Evolutionary conservation across 768 basidiomycete genomes (phyloP).

Genomic region (Trametes sanguinea): DNA sequence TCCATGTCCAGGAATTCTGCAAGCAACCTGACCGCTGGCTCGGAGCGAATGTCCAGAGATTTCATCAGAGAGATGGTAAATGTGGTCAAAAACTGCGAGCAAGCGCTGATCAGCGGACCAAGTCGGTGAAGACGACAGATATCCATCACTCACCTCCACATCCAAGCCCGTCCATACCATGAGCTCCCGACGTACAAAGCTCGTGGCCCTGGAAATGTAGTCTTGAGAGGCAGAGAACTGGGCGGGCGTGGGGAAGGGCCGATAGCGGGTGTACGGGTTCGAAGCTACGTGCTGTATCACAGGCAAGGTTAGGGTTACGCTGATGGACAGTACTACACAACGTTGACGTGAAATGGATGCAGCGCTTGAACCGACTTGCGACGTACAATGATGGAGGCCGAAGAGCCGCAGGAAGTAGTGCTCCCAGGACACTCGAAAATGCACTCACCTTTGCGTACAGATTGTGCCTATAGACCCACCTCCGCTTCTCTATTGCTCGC

Average conservation of each 20-base stretch:
- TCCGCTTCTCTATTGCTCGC: constrained; percentile 66
- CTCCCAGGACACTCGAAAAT: background rate
- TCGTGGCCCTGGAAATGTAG: constrained; percentile 71
- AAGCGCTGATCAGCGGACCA: background rate
- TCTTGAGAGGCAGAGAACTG: constrained; percentile 81
- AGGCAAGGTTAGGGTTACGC: constrained; percentile 15
- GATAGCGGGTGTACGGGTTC: constrained; percentile 81
- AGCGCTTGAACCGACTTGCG: background rate
- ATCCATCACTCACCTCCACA: constrained; percentile 63
- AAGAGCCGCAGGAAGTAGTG: background rate
- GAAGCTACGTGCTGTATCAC: constrained; percentile 80
- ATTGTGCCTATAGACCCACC: constrained; percentile 78
- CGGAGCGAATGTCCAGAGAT: constrained; percentile 88
- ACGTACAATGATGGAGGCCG: background rate
- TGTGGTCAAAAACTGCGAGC: constrained; percentile 76
- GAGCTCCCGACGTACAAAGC: constrained; percentile 83
- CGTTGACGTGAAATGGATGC: constrained; percentile 12
- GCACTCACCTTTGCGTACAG: constrained; percentile 81
- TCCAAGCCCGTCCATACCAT: constrained; percentile 89
- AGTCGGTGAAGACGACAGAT: background rate
- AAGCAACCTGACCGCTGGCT: constrained; percentile 80
- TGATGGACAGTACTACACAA: constrained; percentile 15
- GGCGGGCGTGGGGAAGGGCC: constrained; percentile 85
- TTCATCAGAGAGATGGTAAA: constrained; percentile 91
- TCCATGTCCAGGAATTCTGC: constrained; percentile 90